Conservation (phyloP, 2,329 filamentous ascomycete genomes). For the Cladophialophora exuberans region DNA sequence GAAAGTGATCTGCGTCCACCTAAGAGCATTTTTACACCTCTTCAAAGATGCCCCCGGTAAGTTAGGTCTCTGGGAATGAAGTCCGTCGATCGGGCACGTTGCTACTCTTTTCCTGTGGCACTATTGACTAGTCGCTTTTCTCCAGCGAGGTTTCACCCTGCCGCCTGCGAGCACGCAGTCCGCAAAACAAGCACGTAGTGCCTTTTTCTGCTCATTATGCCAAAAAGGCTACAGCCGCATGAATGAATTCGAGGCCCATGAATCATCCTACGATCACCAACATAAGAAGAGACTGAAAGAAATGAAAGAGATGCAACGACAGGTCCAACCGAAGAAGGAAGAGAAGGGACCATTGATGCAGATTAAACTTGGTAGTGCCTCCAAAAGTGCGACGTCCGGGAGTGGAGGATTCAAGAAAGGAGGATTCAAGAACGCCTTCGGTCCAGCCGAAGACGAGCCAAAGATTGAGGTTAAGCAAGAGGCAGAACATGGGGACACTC, state of each 20-base stretch:
- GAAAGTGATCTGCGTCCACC: too few species aligned
- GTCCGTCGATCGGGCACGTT: too few species aligned
- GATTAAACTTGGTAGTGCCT: constrained; percentile 36
- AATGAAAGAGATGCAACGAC: constrained; percentile 47
- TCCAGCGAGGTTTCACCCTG: constrained; percentile 42
- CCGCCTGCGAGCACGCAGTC: constrained; percentile 58
- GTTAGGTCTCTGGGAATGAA: constrained; percentile 5
- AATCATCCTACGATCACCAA: constrained; percentile 91
- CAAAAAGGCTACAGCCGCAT: constrained; percentile 93
- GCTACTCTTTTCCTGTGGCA: constrained; percentile 4
- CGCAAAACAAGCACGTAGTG: constrained; percentile 75
- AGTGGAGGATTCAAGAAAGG: constrained; percentile 71
- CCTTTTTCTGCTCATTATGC: constrained; percentile 85
- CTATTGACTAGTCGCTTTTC: constrained; percentile 27
- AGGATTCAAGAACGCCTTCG: constrained; percentile 78
- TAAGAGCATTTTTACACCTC: too few species aligned
- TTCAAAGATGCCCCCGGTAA: constrained; percentile 41
- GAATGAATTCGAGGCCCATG: constrained; percentile 94
- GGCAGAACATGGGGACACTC: constrained; percentile 44
- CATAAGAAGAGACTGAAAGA: constrained; percentile 72
- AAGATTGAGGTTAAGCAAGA: constrained; percentile 45
- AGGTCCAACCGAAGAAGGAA: constrained; percentile 45
- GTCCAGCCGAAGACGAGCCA: constrained; percentile 29
- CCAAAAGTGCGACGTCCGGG: constrained; percentile 41
- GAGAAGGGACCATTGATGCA: constrained; percentile 46